Conservation (phyloP, 129 eudicot species). For the Flaveria robusta region DNA sequence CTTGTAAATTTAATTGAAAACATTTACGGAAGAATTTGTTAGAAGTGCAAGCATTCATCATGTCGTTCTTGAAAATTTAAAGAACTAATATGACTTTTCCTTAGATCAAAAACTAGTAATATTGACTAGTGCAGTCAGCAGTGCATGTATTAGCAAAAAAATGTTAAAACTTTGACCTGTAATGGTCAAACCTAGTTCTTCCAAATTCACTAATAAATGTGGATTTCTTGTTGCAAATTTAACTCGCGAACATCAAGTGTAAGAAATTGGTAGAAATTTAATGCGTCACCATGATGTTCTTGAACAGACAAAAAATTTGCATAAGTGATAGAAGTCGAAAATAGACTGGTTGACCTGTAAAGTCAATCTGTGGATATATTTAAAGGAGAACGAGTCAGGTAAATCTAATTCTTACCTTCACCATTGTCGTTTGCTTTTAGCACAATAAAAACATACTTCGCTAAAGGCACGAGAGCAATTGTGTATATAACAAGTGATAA, state of each 20-base stretch:
- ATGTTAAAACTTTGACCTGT: background rate
- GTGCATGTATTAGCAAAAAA: constrained; percentile 14
- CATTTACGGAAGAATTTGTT: background rate
- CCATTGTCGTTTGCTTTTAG: constrained; percentile 95
- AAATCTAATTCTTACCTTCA: constrained; percentile 58
- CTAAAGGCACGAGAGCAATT: constrained; percentile 84
- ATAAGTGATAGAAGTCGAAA: background rate
- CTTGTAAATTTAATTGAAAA: background rate
- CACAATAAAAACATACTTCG: constrained; percentile 83
- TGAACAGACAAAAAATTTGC: background rate
- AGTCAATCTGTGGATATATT: background rate
- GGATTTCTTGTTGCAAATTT: background rate
- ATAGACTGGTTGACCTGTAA: constrained; percentile 1
- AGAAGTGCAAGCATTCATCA: background rate
- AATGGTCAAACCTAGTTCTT: constrained; percentile 7
- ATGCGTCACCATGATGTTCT: background rate
- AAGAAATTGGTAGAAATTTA: background rate
- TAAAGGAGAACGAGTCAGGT: constrained; percentile 6
- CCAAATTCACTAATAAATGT: background rate
- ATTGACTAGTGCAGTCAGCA: background rate
- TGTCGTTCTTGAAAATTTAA: background rate
- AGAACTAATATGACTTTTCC: background rate
- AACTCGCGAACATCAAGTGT: background rate
- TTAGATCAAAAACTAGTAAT: background rate
- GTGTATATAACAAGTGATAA: constrained; percentile 85